A percentile compares a stretch with the other conserved stretches of the same genome.
Evolutionary conservation across 2,329 filamentous ascomycete species (phyloP).

Genomic region (Fusarium torreyae): DNA sequence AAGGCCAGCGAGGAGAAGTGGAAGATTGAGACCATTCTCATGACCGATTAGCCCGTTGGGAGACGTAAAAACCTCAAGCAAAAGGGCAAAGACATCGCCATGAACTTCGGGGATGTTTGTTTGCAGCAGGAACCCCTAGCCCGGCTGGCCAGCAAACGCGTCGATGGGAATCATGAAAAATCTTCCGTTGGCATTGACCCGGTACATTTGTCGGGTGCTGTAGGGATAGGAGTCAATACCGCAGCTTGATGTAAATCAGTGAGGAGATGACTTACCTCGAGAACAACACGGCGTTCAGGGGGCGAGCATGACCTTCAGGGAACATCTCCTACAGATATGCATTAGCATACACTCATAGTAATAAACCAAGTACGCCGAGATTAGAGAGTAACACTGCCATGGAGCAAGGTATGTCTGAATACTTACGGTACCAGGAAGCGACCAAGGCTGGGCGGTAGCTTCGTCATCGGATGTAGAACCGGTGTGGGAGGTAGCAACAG

Average conservation of each 20-base stretch:
- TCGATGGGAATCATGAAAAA: conserved; percentile 11
- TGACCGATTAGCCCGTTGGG: conserved; percentile 36
- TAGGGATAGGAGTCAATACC: background rate
- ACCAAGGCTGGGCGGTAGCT: background rate
- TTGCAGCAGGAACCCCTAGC: conserved; percentile 27
- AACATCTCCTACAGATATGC: conserved; percentile 8
- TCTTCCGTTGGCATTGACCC: background rate
- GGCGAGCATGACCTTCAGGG: background rate
- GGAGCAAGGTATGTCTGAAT: too few species aligned
- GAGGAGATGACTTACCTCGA: background rate
- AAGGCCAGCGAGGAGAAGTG: conserved; percentile 38
- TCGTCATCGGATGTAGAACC: background rate
- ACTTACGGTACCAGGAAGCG: conserved; percentile 27
- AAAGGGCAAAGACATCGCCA: conserved; percentile 41
- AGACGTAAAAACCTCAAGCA: conserved; percentile 38
- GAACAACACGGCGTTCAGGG: conserved; percentile 4
- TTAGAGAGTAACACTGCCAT: too few species aligned
- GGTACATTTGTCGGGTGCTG: conserved; percentile 1
- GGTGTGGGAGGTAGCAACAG: background rate
- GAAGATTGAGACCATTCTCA: conserved; percentile 45
- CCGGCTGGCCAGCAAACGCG: conserved; percentile 7
- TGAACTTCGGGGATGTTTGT: conserved; percentile 12
- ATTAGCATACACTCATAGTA: background rate
- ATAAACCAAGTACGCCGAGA: too few species aligned
- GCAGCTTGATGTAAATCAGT: accelerated